Conservation (phyloP, 1,284 basidiomycete genomes). For the Irpex sp. region DNA sequence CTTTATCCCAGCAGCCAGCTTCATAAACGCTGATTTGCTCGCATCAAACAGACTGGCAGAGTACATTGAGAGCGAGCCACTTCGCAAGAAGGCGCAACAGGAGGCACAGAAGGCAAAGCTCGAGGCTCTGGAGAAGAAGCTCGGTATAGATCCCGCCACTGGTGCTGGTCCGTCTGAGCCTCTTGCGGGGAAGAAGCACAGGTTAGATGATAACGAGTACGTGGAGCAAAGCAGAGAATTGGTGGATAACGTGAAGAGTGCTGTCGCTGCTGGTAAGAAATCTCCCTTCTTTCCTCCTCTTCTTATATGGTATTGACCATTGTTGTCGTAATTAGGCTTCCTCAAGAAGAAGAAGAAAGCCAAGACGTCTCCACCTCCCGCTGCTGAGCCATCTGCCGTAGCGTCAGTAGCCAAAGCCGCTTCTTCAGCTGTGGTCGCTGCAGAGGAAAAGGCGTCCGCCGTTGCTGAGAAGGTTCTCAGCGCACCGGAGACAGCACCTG, state of each 20-base stretch:
- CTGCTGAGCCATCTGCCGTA: constrained; percentile 14
- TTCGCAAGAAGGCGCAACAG: constrained; percentile 75
- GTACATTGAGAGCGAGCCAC: constrained; percentile 84
- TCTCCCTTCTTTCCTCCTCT: too few species aligned
- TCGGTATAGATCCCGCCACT: constrained; percentile 58
- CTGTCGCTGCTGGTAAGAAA: constrained; percentile 82
- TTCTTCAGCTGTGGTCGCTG: constrained; percentile 9
- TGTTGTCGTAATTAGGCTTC: constrained; percentile 40
- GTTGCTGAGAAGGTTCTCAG: constrained; percentile 16
- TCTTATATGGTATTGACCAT: too few species aligned
- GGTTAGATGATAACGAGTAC: constrained; percentile 91
- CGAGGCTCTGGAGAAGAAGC: constrained; percentile 77
- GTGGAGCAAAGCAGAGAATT: constrained; percentile 91
- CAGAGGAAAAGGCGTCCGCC: constrained; percentile 5
- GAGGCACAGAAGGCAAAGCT: constrained; percentile 85
- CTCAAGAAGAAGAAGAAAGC: constrained; percentile 87
- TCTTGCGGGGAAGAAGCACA: constrained; percentile 75
- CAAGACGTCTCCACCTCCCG: constrained; percentile 44
- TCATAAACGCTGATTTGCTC: background rate
- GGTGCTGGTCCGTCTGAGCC: constrained; percentile 43
- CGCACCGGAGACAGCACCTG: constrained; percentile 19
- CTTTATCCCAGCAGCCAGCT: background rate
- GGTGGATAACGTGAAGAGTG: constrained; percentile 88
- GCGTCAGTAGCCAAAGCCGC: constrained; percentile 9
- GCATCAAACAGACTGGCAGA: constrained; percentile 68